Conservation (phyloP, 2,329 filamentous ascomycete species). For the Diaporthe eres region DNA sequence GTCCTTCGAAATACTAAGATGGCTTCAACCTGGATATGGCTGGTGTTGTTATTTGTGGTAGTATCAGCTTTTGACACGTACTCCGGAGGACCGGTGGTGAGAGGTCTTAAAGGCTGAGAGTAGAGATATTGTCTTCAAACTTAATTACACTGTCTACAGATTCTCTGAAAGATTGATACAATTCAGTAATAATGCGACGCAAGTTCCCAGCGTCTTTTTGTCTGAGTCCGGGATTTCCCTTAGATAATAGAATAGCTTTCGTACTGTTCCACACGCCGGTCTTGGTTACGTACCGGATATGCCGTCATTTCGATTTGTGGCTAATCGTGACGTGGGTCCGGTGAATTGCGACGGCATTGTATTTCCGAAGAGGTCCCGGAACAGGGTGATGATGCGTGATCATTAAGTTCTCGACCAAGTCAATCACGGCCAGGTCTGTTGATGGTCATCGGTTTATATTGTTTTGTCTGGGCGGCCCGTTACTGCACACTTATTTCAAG, state of each 20-base stretch:
- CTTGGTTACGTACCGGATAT: neutral
- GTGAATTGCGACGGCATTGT: neutral
- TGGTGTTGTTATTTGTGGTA: neutral
- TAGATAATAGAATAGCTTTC: no score
- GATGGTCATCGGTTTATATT: neutral
- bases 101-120: fast-evolving
- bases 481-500: no score
- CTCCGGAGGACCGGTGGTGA: neutral
- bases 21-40: neutral
- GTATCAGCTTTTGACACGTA: neutral
- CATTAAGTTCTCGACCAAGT: no score
- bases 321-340: no score
- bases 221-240: no score
- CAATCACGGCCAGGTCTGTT: neutral
- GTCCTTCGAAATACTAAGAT: neutral
- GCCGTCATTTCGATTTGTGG: no score
- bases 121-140: neutral
- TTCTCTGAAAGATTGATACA: no score
- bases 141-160: neutral
- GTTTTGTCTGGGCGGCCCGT: no score
- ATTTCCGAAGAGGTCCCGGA: neutral
- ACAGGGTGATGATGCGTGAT: neutral
- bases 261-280: neutral
- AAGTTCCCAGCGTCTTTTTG: no score
- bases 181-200: fast-evolving